Evolutionary conservation across 2,329 filamentous ascomycete species (phyloP).

Genomic region (Aspergillus fischeri): DNA sequence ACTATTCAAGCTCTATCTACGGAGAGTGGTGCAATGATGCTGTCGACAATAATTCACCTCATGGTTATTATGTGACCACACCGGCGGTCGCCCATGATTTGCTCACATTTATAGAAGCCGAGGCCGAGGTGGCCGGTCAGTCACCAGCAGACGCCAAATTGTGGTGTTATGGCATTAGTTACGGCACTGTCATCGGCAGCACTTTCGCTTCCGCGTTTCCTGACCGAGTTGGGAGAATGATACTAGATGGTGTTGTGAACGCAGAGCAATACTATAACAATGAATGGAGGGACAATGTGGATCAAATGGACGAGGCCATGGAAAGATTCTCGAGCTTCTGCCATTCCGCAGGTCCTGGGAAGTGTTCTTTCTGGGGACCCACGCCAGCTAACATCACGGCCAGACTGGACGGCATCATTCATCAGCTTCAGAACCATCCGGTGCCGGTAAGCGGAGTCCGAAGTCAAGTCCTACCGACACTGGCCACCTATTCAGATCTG

Average conservation of each 20-base stretch:
- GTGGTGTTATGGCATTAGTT: slow-evolving; percentile 51
- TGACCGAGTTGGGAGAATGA: slow-evolving; percentile 35
- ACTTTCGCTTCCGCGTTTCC: slow-evolving; percentile 45
- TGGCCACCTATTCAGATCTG: slow-evolving; percentile 51
- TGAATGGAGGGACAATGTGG: slow-evolving; percentile 47
- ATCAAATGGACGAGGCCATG: slow-evolving; percentile 54
- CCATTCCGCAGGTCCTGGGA: slow-evolving; percentile 42
- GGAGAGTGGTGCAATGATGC: slow-evolving; percentile 18
- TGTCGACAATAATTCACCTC: slow-evolving; percentile 7
- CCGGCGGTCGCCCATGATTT: slow-evolving; percentile 13
- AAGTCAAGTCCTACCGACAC: slow-evolving; percentile 35
- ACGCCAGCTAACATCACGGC: slow-evolving; percentile 36
- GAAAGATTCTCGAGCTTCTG: slow-evolving; percentile 53
- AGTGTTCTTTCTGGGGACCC: slow-evolving; percentile 16
- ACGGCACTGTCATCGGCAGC: slow-evolving; percentile 45
- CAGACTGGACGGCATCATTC: slow-evolving; percentile 39
- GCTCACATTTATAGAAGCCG: slow-evolving; percentile 29
- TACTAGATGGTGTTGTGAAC: slow-evolving; percentile 42
- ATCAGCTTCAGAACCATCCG: slow-evolving; percentile 14
- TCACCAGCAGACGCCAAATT: slow-evolving; percentile 25
- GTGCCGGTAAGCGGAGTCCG: slow-evolving; percentile 36
- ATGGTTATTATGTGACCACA: slow-evolving; percentile 15
- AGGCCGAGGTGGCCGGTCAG: slow-evolving; percentile 32
- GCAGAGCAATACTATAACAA: slow-evolving; percentile 46
- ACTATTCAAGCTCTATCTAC: slow-evolving; percentile 19